These are phyloP conservation scores for Saturnispora sekii DNA, from an alignment of 805 yeast genomes.

Conservation along the genomic window DNA sequence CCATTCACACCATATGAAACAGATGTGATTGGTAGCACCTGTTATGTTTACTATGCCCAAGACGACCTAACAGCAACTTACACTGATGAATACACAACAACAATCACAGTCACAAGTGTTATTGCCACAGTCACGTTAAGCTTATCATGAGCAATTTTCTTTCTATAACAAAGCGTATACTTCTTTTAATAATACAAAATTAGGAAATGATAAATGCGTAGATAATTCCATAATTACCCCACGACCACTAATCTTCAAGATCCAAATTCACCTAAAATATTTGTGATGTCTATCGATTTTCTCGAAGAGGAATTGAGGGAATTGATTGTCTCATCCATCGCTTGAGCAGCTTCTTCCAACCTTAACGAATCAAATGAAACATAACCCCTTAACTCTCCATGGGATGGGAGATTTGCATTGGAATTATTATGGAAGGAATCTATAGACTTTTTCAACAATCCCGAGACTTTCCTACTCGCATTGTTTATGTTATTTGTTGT, in stretches of 20 bases:
- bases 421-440: conserved; percentile 13
- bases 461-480: conserved; percentile 23
- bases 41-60: conserved; percentile 30
- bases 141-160: background rate
- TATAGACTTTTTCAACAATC: conserved; percentile 20
- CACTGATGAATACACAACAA: conserved; percentile 21
- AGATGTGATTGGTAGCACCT: conserved; percentile 24
- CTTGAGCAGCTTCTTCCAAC: background rate
- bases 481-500: conserved; percentile 20
- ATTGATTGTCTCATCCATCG: no score
- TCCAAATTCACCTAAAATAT: no score
- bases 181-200: no score
- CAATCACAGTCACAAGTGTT: conserved; percentile 25
- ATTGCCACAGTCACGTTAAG: conserved; percentile 28
- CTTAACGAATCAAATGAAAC: conserved; percentile 25
- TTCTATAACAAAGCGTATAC: background rate
- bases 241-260: no score
- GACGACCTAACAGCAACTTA: conserved; percentile 20
- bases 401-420: background rate
- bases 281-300: no score
- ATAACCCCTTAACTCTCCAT: conserved; percentile 22
- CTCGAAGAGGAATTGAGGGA: background rate
- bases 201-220: background rate
- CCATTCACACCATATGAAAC: conserved; percentile 23
- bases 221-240: no score